Evolutionary conservation across 345 rosid species (phyloP).

Genomic region (Dovyalis caffra): DNA sequence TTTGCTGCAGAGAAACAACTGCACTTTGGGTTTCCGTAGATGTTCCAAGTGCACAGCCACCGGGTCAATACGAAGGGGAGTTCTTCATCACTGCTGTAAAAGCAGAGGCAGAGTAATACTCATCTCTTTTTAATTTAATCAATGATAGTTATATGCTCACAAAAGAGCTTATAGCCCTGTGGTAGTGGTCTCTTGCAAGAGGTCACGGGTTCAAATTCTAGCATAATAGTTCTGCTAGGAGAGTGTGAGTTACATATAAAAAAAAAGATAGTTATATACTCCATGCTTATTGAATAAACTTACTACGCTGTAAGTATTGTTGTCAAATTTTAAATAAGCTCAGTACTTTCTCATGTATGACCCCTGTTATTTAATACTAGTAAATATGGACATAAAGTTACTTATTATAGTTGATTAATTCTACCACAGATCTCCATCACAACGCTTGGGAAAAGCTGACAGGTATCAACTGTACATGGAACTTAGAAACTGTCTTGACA

Average conservation of each 20-base stretch:
- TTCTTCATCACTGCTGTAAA: conserved; percentile 64
- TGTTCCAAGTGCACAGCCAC: conserved; percentile 79
- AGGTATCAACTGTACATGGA: conserved; percentile 60
- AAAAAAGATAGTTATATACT: neutral
- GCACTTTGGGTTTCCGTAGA: conserved; percentile 90
- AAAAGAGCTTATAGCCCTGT: too few relatives aligned
- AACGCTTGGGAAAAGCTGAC: conserved; percentile 53
- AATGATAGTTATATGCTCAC: neutral
- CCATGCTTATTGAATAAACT: neutral
- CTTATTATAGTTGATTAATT: neutral
- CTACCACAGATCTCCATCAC: conserved; percentile 43
- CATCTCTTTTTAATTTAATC: conserved; percentile 6
- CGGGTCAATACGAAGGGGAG: conserved; percentile 94
- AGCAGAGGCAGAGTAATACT: conserved; percentile 57
- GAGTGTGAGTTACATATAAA: too few relatives aligned
- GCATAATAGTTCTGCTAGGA: too few relatives aligned
- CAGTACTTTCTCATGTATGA: neutral
- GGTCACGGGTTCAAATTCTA: too few relatives aligned
- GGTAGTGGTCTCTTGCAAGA: too few relatives aligned
- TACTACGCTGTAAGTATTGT: neutral
- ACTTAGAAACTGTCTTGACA: conserved; percentile 67
- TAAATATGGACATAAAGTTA: conserved; percentile 1
- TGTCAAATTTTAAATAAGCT: neutral
- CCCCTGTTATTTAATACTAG: neutral
- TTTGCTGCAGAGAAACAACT: conserved; percentile 69